A percentile compares a stretch with the other conserved stretches of the same genome.
Conservation (phyloP, 1,284 basidiomycete species). For the Coriolopsis trogii region DNA sequence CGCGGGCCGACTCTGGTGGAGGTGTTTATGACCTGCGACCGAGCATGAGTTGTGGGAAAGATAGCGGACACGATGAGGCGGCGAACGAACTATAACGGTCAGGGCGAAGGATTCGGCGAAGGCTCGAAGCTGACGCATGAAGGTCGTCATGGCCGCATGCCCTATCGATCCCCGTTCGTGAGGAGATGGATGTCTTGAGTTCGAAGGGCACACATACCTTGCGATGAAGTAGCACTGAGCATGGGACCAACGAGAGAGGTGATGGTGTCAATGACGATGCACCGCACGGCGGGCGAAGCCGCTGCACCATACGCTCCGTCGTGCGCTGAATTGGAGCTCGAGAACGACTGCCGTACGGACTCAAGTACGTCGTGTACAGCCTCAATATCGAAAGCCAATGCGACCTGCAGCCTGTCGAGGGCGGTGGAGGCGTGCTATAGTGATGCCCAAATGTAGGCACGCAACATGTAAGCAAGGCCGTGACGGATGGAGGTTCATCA, state of each 20-base stretch:
- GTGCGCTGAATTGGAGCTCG: constrained; percentile 15
- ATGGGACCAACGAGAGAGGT: constrained; percentile 68
- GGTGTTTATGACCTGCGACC: constrained; percentile 48
- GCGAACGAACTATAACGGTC: constrained; percentile 57
- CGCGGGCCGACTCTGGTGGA: constrained; percentile 37
- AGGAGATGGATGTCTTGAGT: too few species aligned
- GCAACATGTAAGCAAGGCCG: too few species aligned
- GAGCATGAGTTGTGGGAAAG: constrained; percentile 9
- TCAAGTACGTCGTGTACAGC: constrained; percentile 53
- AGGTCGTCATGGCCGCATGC: constrained; percentile 72
- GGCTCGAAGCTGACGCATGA: constrained; percentile 65
- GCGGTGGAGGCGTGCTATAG: constrained; percentile 28
- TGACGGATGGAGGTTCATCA: too few species aligned
- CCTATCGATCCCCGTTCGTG: constrained; percentile 34
- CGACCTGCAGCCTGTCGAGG: constrained; percentile 46
- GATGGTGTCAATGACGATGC: constrained; percentile 66
- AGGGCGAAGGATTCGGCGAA: constrained; percentile 49
- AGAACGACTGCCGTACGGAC: constrained; percentile 13
- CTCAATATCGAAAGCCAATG: constrained; percentile 60
- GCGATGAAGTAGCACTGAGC: constrained; percentile 65
- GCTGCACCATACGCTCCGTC: not conserved
- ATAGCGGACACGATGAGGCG: constrained; percentile 30
- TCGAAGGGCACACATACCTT: constrained; percentile 44
- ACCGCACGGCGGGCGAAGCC: constrained; percentile 34
- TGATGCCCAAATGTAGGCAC: too few species aligned